Base-by-base conservation (phyloP, 768 basidiomycete genomes). In the Leccinum broughii region DNA sequence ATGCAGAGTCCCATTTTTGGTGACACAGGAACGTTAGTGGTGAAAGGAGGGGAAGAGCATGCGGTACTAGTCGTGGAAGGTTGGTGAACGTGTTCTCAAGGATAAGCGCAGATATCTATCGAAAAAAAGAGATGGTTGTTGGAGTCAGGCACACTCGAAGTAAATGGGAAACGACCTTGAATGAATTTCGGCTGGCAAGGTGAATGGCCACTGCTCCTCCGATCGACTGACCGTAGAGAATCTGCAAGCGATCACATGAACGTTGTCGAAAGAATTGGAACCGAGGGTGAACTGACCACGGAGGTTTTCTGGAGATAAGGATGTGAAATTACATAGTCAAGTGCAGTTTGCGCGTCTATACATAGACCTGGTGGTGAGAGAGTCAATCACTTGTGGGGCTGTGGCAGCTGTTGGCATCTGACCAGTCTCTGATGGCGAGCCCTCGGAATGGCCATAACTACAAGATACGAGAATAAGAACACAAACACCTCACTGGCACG, bases 51-150 rank as follows among this genome's bases (percentile, higher is more conserved):
- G 95, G 95, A 35, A 97, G 77, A 15, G 89, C 84, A 61, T 85
- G 78, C 0, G 93, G 95, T n/a, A 97, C 85, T 15, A 96, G 83
- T 54, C 80, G 82, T 6, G 89, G 89, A 30, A 98, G 82, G 46
- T 90, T 93, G 35, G 89, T 85, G 73, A 97, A 97, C 0, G 95
- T 96, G 72, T 97, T 98, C 77, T 98, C 95, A 59, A 98, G 80
- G 58, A 98, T 83, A 15, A 97, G 80, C 1, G 88, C 95, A 17
- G 78, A 59, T 58, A 96, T 85, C 89, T 93, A 63, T 28, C 3
- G 14, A 46, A 11, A 46, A 54, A 46, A 28, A 41, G n/a, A 15
- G 9, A 20, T 20, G 32, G 15, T 10, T 15, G 20, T 15, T 44
- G 39, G 28, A 24, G 9, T 32, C 26, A 14, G 22, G 26, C 17